Percentiles rank a stretch among this genome's conserved stretches.
Evolutionary conservation across 1,284 basidiomycete genomes (phyloP).

Genomic region (Omphalotus olearius): DNA sequence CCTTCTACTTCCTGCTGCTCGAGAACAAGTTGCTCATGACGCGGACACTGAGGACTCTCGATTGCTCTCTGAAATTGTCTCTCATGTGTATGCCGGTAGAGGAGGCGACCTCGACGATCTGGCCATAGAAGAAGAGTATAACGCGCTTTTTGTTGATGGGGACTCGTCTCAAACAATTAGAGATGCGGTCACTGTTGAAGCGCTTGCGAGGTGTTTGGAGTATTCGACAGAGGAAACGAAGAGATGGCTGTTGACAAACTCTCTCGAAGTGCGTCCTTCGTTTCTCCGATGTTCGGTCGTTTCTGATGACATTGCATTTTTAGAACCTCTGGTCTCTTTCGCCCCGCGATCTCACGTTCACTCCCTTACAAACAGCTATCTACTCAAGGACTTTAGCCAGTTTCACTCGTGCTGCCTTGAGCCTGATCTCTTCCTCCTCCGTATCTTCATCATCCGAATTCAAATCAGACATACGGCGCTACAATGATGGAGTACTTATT

Average conservation of each 20-base stretch:
- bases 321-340: slow-evolving; percentile 8
- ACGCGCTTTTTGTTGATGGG: slow-evolving; percentile 22
- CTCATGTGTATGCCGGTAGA: slow-evolving; percentile 31
- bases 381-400: slow-evolving; percentile 10
- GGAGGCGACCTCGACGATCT: slow-evolving; percentile 35
- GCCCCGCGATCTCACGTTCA: slow-evolving; percentile 8
- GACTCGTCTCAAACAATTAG: slow-evolving; percentile 21
- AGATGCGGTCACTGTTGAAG: slow-evolving; percentile 34
- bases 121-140: slow-evolving; percentile 36
- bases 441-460: not conserved
- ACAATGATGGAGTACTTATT: slow-evolving; percentile 11
- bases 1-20: slow-evolving; percentile 38
- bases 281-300: not conserved
- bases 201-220: slow-evolving; percentile 29
- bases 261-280: slow-evolving; percentile 1
- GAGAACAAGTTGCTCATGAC: slow-evolving; percentile 18
- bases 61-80: slow-evolving; percentile 31
- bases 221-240: slow-evolving; percentile 3
- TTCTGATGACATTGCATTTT: not conserved
- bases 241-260: slow-evolving; percentile 5
- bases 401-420: slow-evolving; percentile 9
- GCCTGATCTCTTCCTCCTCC: slow-evolving; percentile 3
- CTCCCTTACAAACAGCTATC: slow-evolving; percentile 17
- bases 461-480: not conserved
- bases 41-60: slow-evolving; percentile 22